A percentile compares a stretch with the other conserved stretches of the same genome.
phyloP scores from a whole-genome alignment of 305 asterid genomes.

The Fraxinus nigra region DNA sequence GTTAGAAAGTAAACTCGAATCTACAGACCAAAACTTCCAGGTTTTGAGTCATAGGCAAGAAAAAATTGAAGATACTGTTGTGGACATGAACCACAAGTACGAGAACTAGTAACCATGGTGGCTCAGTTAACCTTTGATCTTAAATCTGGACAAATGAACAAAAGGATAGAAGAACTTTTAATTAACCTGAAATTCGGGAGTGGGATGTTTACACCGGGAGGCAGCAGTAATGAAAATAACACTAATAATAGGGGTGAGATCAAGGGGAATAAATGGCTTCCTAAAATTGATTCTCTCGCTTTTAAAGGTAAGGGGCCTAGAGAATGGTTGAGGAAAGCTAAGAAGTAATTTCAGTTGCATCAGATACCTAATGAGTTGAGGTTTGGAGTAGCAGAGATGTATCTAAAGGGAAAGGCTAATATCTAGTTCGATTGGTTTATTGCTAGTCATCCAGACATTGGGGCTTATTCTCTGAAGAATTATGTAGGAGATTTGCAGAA shows the following conservation, averaged over 20 bases:
- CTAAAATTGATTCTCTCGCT: not conserved
- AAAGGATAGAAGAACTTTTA: not conserved
- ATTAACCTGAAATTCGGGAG: not conserved
- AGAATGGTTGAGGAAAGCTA: not conserved
- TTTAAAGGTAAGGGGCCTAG: not conserved
- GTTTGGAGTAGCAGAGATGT: not conserved
- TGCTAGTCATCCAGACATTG: not conserved
- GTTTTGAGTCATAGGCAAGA: not conserved
- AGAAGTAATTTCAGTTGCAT: not conserved
- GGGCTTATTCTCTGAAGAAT: not conserved
- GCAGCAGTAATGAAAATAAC: not conserved
- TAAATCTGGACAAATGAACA: not conserved
- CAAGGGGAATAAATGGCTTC: not conserved
- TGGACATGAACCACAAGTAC: not conserved
- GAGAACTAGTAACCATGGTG: not conserved
- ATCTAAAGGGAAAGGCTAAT: not conserved
- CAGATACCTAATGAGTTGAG: not conserved
- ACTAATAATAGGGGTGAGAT: not conserved
- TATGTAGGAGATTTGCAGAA: not conserved
- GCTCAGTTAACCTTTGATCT: not conserved
- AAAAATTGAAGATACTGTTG: too few species aligned
- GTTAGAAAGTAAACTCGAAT: not conserved
- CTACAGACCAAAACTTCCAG: not conserved
- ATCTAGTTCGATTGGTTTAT: not conserved
- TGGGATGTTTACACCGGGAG: not conserved